Base-by-base conservation (phyloP, 495 filamentous ascomycete genomes). In the Lasiosphaeris hirsuta region DNA sequence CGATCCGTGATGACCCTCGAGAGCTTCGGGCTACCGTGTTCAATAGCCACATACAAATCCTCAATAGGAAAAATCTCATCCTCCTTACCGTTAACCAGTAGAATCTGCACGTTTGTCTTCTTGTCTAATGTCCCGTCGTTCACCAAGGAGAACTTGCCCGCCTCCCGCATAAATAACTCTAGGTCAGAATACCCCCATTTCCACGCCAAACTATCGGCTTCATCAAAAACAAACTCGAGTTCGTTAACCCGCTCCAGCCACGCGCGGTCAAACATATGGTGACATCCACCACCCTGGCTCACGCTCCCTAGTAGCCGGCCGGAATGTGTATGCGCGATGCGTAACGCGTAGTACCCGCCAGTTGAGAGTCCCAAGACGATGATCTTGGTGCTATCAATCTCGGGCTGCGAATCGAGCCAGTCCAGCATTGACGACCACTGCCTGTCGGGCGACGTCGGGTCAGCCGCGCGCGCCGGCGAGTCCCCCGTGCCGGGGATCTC, bases 401-500 rank as follows among this genome's bases (percentile, higher is more conserved):
- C 33, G 43, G 72, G 71, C 43, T 80, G 73, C 35, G 65, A 55
- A 10, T 64, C 77, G 52, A 89, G 76, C 75, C 83, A 90, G 36
- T 84, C 80, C n/a, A 90, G 69, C 41, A 91, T 65, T 43, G 78
- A 85, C 4, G 66, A 66, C 85, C 84, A 90, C 19, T 81, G 73
- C 2, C 84, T 75, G 37, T 83, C 81, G 0, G 72, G 54, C 40
- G 64, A 66, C 6, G 63, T 56, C 0, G 78, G 71, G 39, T 80
- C 76, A 0, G 55, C 40, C 9, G 69, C 73, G 36, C 77, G 75
- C 0, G 86, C 85, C 11, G 88, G 88, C 43, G 77, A 87, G 66
- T 91, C 88, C 5, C 84, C 88, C 0, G 88, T 91, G 0, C 87
- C 88, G 0, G 87, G 88, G 57, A 91, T 88, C 71, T 91, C 88